Evolutionary conservation across 2,329 filamentous ascomycete genomes (phyloP), one percentile per base, ranked within the genome.

Genomic region (Drechslera avenae): DNA sequence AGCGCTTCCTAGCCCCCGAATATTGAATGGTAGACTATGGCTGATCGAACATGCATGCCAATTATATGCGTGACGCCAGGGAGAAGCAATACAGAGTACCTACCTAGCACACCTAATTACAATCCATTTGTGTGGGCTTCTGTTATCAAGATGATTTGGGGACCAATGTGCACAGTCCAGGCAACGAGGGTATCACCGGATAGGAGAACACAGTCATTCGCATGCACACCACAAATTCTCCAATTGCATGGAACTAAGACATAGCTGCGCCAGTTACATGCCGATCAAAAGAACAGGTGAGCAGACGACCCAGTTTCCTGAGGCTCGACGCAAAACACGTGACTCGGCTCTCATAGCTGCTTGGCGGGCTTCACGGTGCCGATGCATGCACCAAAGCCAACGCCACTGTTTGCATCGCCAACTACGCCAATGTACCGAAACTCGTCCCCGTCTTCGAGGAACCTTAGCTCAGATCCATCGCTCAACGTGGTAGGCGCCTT

Each of bases 401-500:
- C 64, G 6, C 65, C 64, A n/a, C 41, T 39, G 23, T 48, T 56
- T 5, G 64, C 68, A 13, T 73, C 64, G 1, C 71, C 72, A 39
- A 70, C 68, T 19, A 70, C 66, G 3, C 70, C 75, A 8, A 67
- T 68, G 14, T 76, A 65, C 1, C 59, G 60, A 7, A 78, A 70
- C 32, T 66, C 68, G 43, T 78, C 76, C 1, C 75, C 75, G 59
- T 79, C 76, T 23, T 73, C 63, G 9, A 78, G 61, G 57, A 75
- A 79, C 9, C 68, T 60, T 19, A 72, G 52, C 53, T 68, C 69
- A 32, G 54, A 43, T n/a, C 64, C 65, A 35, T 70, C 67, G 17
- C 42, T 60, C 26, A 73, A 44, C 30, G 64, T 69, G 35, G 51
- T 63, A 12, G 63, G 50, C 34, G 42, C 46, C 28, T 66, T 70